phyloP scores from a whole-genome alignment of 2,329 filamentous ascomycete species.

The Scedosporium apiospermum region DNA sequence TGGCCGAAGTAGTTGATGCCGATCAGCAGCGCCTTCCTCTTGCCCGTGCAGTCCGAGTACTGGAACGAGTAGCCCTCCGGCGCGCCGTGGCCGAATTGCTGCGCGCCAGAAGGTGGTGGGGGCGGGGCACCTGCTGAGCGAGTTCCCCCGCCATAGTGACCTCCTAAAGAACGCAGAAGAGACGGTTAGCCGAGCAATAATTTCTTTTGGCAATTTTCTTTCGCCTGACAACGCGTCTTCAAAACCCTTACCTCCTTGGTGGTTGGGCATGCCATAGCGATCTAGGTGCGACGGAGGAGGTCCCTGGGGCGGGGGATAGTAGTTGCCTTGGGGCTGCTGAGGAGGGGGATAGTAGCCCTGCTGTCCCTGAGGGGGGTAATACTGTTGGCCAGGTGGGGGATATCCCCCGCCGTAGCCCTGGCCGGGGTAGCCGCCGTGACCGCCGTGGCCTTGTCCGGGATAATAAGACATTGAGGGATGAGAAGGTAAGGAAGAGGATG shows the following conservation, averaged over 20 bases:
- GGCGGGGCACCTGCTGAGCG: slow-evolving; percentile 29
- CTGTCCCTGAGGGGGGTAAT: slow-evolving; percentile 14
- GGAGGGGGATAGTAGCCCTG: slow-evolving; percentile 18
- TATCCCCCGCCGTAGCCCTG: slow-evolving; percentile 13
- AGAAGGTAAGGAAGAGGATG: not conserved
- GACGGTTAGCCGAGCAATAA: not conserved
- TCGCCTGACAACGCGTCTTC: too few relatives aligned
- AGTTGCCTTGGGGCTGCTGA: slow-evolving; percentile 15
- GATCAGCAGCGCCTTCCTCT: slow-evolving; percentile 64
- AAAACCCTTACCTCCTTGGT: not conserved
- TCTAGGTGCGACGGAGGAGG: slow-evolving; percentile 11
- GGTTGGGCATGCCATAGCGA: slow-evolving; percentile 11
- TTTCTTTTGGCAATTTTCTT: too few relatives aligned
- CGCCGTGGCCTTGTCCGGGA: slow-evolving; percentile 10
- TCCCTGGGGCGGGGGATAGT: slow-evolving; percentile 14
- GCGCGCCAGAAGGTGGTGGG: slow-evolving; percentile 37
- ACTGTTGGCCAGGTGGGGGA: slow-evolving; percentile 12
- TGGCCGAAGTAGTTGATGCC: slow-evolving; percentile 77
- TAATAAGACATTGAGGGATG: slow-evolving; percentile 9
- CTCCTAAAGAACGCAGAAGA: not conserved
- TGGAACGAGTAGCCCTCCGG: slow-evolving; percentile 62
- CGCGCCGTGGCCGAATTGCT: slow-evolving; percentile 58
- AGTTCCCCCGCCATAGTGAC: slow-evolving; percentile 14
- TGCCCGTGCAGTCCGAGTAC: slow-evolving; percentile 66
- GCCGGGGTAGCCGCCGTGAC: slow-evolving; percentile 13